Evolutionary conservation across 495 filamentous ascomycete species (phyloP).

Genomic region (Aspergillus conjunctus): DNA sequence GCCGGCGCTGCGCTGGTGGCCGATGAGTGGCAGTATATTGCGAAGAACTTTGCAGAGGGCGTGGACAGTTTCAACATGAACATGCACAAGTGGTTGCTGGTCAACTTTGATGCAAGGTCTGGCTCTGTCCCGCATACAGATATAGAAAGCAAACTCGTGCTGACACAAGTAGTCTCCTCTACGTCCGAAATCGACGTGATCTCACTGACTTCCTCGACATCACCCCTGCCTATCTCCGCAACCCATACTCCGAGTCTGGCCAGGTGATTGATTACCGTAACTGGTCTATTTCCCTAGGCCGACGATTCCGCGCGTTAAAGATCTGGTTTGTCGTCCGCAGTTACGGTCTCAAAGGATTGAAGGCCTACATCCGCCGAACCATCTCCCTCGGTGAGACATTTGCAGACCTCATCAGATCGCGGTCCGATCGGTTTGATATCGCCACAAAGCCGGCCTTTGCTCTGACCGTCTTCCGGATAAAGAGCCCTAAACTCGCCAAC

Average conservation of each 20-base stretch:
- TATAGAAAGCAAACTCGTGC: background rate
- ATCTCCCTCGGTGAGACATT: conserved; percentile 73
- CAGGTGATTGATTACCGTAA: conserved; percentile 96
- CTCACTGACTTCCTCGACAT: conserved; percentile 80
- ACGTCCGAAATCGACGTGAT: conserved; percentile 70
- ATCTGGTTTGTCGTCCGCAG: conserved; percentile 95
- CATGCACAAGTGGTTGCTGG: conserved; percentile 97
- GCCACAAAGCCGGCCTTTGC: conserved; percentile 75
- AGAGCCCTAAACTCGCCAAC: conserved; percentile 24
- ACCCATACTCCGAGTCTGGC: conserved; percentile 75
- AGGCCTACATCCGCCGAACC: conserved; percentile 67
- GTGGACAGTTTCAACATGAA: conserved; percentile 94
- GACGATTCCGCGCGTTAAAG: conserved; percentile 90
- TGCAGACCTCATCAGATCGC: conserved; percentile 54
- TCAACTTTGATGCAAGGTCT: conserved; percentile 86
- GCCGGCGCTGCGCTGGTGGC: conserved; percentile 82
- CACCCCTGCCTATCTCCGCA: conserved; percentile 80
- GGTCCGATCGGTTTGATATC: conserved; percentile 77
- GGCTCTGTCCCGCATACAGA: conserved; percentile 1
- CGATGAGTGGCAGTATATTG: conserved; percentile 75
- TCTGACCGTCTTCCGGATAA: conserved; percentile 72
- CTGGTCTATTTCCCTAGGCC: conserved; percentile 95
- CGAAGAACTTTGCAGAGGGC: conserved; percentile 56
- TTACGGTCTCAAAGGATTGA: conserved; percentile 81
- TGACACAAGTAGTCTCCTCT: conserved; percentile 63